Evolutionary conservation across 2,329 filamentous ascomycete species (phyloP), one percentile per base, ranked within the genome.

Genomic region (Ilyonectria robusta): DNA sequence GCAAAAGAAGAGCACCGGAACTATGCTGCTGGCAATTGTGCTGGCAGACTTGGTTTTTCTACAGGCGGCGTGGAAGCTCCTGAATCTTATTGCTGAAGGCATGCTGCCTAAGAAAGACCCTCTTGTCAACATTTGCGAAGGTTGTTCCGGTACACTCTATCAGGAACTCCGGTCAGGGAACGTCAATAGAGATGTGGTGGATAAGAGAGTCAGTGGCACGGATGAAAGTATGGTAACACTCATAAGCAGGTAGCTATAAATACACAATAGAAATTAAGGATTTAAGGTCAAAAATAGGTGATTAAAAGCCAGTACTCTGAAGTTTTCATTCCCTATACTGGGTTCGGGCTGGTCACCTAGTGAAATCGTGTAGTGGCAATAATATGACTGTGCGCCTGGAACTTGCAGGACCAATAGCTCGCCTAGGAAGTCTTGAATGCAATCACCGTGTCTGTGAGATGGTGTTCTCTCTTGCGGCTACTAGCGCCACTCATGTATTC

Each of bases 41-140:
- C 57, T 70, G 1, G 69, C 67, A 13, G 48, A 70, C 9, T 23
- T 70, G 2, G 69, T 70, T 15, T 70, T 70, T 17, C n/a, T 70
- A 10, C 67, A 70, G 42, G 69, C 67, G 5, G 50, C 67, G 2
- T 70, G 69, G 69, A 67, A 11, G 13, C 21, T 70, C 1, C 10
- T 70, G 6, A 62, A 67, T 6, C 44, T 56, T 65, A 11, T 54
- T 6, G 60, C 69, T 1, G 64, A 57, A 1, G 26, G 19, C 0
- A 68, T 70, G 55, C 4, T 70, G 10, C 53, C 66, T 4, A 57
- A n/a, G 3, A 40, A 17, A 5, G 17, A 50, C 6, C 4, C 62
- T 1, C 51, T 54, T n/a, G 17, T 42, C 7, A 60, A 51, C 26
- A 11, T 31, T 0, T 70, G 68, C 8, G 42, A 63, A 19, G 62